phyloP scores from a whole-genome alignment of 495 filamentous ascomycete species.

The Neurospora sp. region DNA sequence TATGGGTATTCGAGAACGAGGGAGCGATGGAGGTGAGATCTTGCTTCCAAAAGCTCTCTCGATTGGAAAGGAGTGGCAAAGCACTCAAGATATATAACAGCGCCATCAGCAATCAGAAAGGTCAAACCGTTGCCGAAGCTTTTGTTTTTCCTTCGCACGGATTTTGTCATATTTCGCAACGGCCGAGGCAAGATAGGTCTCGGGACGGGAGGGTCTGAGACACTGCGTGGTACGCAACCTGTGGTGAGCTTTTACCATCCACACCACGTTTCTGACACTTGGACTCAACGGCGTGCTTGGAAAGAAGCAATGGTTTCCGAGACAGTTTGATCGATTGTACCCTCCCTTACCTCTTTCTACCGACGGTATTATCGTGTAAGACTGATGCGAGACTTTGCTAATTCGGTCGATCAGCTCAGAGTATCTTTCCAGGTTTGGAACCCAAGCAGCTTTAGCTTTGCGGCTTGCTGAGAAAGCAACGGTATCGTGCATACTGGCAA shows the following conservation, averaged over 20 bases:
- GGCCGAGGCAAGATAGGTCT: background rate
- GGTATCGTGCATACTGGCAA: background rate
- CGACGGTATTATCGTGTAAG: background rate
- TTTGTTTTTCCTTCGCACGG: background rate
- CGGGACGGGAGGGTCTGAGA: background rate
- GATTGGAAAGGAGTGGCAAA: background rate
- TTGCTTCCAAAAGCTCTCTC: background rate
- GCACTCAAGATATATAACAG: background rate
- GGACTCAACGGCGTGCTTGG: background rate
- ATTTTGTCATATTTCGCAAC: background rate
- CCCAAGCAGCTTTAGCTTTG: background rate
- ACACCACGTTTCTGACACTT: background rate
- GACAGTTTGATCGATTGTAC: background rate
- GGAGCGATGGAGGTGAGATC: background rate
- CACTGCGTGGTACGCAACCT: background rate
- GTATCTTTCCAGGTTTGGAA: background rate
- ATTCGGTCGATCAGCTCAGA: background rate
- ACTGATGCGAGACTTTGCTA: background rate
- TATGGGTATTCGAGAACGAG: background rate
- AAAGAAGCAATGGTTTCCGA: background rate
- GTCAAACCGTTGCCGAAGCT: background rate
- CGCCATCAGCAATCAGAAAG: background rate
- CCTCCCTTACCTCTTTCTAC: background rate
- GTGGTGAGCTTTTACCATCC: background rate
- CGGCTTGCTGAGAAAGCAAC: background rate